Evolutionary conservation across 2,329 filamentous ascomycete genomes (phyloP).

Genomic region (Phyllosticta ampelicida): DNA sequence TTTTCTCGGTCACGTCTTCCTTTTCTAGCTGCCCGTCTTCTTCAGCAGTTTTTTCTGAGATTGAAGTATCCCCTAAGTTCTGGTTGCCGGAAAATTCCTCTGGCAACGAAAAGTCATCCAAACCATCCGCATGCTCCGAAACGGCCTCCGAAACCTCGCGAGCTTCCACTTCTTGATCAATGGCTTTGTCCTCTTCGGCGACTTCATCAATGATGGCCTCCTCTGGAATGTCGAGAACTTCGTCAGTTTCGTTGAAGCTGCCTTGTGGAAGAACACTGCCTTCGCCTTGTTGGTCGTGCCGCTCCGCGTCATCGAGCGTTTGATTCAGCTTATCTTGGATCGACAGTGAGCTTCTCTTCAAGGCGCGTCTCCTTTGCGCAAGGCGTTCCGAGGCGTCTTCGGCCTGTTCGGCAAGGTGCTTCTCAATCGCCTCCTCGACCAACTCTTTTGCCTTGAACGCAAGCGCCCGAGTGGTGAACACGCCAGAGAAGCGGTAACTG

Average conservation of each 20-base stretch:
- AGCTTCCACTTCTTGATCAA: background rate
- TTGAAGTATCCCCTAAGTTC: background rate
- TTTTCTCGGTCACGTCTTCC: too few species aligned
- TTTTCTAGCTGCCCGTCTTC: background rate
- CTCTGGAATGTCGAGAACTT: background rate
- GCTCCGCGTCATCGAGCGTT: background rate
- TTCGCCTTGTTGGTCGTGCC: background rate
- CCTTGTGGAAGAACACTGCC: background rate
- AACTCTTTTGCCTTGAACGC: conserved; percentile 70
- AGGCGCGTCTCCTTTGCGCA: background rate
- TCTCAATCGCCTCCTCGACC: conserved; percentile 65
- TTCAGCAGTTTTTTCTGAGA: background rate
- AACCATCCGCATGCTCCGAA: background rate
- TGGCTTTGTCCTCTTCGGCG: background rate
- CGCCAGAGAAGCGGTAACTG: conserved; percentile 73
- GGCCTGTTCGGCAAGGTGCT: conserved; percentile 24
- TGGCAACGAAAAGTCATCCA: background rate
- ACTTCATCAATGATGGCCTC: background rate
- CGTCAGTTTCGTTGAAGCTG: background rate
- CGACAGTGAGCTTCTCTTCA: background rate
- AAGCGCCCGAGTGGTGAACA: conserved; percentile 64
- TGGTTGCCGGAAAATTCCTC: background rate
- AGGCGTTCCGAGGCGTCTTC: background rate
- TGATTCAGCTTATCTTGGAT: background rate
- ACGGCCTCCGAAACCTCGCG: background rate